A percentile compares a stretch with the other conserved stretches of the same genome.
phyloP scores from a whole-genome alignment of 768 basidiomycete species.

The Lentinula lateritia region DNA sequence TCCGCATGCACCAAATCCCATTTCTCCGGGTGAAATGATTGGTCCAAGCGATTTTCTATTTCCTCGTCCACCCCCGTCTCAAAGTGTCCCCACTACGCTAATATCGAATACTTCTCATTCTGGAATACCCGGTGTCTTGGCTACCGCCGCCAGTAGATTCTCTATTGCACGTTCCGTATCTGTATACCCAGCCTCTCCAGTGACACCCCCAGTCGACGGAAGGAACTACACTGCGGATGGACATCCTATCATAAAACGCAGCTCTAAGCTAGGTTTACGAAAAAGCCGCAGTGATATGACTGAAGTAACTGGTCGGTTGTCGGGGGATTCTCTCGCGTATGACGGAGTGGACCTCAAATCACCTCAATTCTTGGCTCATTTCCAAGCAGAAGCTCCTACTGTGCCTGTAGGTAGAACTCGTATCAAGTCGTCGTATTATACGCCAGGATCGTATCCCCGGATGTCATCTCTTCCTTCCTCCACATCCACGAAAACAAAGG shows the following conservation, averaged over 20 bases:
- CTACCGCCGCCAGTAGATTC: constrained; percentile 24
- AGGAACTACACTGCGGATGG: constrained; percentile 36
- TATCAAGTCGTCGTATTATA: constrained; percentile 67
- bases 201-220: constrained; percentile 20
- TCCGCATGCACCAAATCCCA: constrained; percentile 6
- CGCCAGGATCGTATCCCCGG: constrained; percentile 48
- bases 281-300: constrained; percentile 19
- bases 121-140: background rate
- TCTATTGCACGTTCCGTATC: constrained; percentile 41
- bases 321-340: constrained; percentile 40
- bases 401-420: constrained; percentile 49
- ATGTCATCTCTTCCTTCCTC: constrained; percentile 39
- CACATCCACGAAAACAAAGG: constrained; percentile 15
- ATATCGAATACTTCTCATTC: background rate
- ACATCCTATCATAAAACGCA: constrained; percentile 30
- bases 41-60: background rate
- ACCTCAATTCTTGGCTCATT: constrained; percentile 25
- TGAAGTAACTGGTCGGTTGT: constrained; percentile 14
- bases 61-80: constrained; percentile 4
- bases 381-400: constrained; percentile 21
- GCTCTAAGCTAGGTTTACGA: constrained; percentile 23
- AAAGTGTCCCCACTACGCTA: constrained; percentile 2
- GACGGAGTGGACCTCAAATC: constrained; percentile 48
- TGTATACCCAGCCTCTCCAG: constrained; percentile 36
- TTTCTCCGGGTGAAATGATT: background rate